These are phyloP conservation scores for Pachysandra terminalis DNA, from an alignment of 164 flowering plant genomes.

Conservation along the genomic window DNA sequence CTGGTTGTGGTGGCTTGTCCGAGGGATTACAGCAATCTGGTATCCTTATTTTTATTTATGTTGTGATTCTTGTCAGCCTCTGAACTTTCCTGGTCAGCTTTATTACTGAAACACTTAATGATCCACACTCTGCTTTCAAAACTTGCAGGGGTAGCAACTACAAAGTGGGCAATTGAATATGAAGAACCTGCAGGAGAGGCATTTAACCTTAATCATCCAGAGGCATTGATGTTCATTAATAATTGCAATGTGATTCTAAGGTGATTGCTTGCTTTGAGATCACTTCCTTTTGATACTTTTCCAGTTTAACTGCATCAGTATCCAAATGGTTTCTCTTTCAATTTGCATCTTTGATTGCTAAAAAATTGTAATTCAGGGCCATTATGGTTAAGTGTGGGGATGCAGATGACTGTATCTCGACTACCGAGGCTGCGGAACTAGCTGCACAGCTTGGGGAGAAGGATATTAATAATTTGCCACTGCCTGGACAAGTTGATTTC, in stretches of 20 bases:
- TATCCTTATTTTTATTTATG: slow-evolving; percentile 8
- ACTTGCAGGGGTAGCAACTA: slow-evolving; percentile 57
- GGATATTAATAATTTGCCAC: slow-evolving; percentile 54
- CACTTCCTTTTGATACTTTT: background rate
- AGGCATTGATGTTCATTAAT: slow-evolving; percentile 52
- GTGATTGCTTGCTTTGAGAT: slow-evolving; percentile 22
- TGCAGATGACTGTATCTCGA: slow-evolving; percentile 70
- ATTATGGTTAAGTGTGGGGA: slow-evolving; percentile 80
- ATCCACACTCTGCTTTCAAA: slow-evolving; percentile 3
- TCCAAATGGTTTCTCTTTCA: background rate
- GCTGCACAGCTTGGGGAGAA: slow-evolving; percentile 54
- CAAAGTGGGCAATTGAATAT: slow-evolving; percentile 98
- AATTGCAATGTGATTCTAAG: slow-evolving; percentile 93
- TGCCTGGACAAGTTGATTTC: slow-evolving; percentile 93
- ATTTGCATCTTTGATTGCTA: background rate
- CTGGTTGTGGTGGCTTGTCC: slow-evolving; percentile 98
- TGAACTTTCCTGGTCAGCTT: background rate
- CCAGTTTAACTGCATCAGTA: background rate
- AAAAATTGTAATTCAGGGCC: slow-evolving; percentile 45
- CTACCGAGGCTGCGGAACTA: slow-evolving; percentile 70
- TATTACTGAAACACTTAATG: background rate
- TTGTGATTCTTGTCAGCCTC: background rate
- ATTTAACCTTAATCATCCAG: slow-evolving; percentile 79
- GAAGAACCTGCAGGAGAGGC: slow-evolving; percentile 95
- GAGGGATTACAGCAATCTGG: slow-evolving; percentile 84